Conservation (phyloP, 768 basidiomycete species). For the Gloeopeniophorella convolvens region DNA sequence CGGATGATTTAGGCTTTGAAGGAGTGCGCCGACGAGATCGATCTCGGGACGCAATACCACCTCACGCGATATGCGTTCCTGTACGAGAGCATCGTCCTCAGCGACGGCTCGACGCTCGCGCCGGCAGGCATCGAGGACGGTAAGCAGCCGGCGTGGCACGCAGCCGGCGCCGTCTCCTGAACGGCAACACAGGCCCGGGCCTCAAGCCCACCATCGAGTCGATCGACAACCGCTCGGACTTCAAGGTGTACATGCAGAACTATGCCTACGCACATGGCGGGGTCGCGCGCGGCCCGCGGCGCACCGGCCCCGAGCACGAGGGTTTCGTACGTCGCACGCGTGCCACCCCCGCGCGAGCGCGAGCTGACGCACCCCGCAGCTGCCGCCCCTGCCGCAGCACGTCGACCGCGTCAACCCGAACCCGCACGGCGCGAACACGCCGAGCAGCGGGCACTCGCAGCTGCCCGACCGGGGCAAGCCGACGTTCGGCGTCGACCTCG, state of each 20-base stretch:
- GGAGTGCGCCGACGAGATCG: slow-evolving; percentile 93
- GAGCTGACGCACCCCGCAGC: slow-evolving; percentile 2
- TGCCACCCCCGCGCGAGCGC: neutral
- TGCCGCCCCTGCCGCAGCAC: slow-evolving; percentile 15
- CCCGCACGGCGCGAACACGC: slow-evolving; percentile 35
- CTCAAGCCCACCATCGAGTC: slow-evolving; percentile 82
- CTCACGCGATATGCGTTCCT: slow-evolving; percentile 91
- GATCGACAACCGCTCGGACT: slow-evolving; percentile 92
- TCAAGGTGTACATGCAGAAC: slow-evolving; percentile 96
- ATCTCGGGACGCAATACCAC: slow-evolving; percentile 97
- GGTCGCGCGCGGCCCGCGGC: slow-evolving; percentile 61
- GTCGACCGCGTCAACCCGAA: slow-evolving; percentile 54
- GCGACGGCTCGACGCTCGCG: slow-evolving; percentile 80
- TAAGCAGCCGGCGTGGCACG: slow-evolving; percentile 22
- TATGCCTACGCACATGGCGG: slow-evolving; percentile 85
- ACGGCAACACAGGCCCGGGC: slow-evolving; percentile 47
- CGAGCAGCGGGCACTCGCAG: slow-evolving; percentile 27
- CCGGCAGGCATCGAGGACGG: slow-evolving; percentile 61
- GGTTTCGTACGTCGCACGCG: slow-evolving; percentile 73
- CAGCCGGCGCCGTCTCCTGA: neutral
- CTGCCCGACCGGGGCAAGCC: slow-evolving; percentile 57
- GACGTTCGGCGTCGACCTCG: slow-evolving; percentile 91
- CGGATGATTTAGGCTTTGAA: slow-evolving; percentile 61
- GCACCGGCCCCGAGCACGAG: slow-evolving; percentile 87
- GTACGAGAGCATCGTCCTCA: slow-evolving; percentile 84